Conservation (phyloP, 768 basidiomycete genomes). For the Porpolomopsis calyptriformis region DNA sequence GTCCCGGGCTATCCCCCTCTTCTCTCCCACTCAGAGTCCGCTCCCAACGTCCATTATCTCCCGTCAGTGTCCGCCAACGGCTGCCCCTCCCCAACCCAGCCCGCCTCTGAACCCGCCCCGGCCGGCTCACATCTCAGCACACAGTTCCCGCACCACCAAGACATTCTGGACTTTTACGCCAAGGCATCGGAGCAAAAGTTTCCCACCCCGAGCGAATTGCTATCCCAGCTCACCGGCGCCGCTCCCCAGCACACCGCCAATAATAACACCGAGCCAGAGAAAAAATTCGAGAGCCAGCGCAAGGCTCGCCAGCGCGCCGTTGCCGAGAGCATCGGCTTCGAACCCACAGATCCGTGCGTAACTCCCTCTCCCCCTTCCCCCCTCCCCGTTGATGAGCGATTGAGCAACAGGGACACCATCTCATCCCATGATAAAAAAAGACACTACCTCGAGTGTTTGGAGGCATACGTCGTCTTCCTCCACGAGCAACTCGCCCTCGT, state of each 20-base stretch:
- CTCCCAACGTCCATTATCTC: slow-evolving; percentile 4
- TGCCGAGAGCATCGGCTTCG: slow-evolving; percentile 45
- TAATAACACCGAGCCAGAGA: slow-evolving; percentile 11
- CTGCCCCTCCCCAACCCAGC: slow-evolving; percentile 11
- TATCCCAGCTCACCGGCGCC: slow-evolving; percentile 29
- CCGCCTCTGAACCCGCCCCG: slow-evolving; percentile 10
- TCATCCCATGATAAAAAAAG: slow-evolving; percentile 73
- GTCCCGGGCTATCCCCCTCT: slow-evolving; percentile 14
- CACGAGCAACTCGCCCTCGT: slow-evolving; percentile 49
- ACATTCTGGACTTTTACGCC: slow-evolving; percentile 2
- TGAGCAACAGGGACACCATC: slow-evolving; percentile 67
- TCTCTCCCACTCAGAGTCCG: slow-evolving; percentile 8
- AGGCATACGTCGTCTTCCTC: slow-evolving; percentile 57
- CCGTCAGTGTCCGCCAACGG: slow-evolving; percentile 7
- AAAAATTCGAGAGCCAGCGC: slow-evolving; percentile 38
- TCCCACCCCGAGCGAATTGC: slow-evolving; percentile 56
- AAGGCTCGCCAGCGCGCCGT: slow-evolving; percentile 49
- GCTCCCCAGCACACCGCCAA: neutral
- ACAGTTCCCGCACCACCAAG: slow-evolving; percentile 3
- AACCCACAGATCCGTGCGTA: slow-evolving; percentile 52
- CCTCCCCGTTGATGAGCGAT: too few species aligned
- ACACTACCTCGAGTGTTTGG: slow-evolving; percentile 61
- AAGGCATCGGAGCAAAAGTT: slow-evolving; percentile 32
- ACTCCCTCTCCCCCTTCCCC: slow-evolving; percentile 5
- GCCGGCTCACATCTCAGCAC: slow-evolving; percentile 5